These are phyloP conservation scores for Purpureocillium lavendulum DNA, from an alignment of 2,329 filamentous ascomycete genomes.

Conservation along the genomic window DNA sequence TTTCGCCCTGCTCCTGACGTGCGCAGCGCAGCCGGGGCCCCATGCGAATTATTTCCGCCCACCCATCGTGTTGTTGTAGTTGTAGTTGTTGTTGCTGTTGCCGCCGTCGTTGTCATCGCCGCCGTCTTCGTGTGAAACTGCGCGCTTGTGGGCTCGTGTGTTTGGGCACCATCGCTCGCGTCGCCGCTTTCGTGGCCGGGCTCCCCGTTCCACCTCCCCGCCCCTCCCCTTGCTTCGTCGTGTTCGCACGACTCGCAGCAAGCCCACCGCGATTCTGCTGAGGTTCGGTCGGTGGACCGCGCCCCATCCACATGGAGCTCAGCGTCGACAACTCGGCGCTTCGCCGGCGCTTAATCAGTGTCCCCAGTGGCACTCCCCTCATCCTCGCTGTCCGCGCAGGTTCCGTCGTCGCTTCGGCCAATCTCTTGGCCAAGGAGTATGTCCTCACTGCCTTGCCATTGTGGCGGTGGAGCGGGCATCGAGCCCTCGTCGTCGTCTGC, in stretches of 20 bases:
- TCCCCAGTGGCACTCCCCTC: conserved; percentile 9
- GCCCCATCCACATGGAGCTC: neutral
- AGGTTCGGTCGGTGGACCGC: conserved; percentile 2
- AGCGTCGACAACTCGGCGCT: conserved; percentile 15
- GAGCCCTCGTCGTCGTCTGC: conserved; percentile 56
- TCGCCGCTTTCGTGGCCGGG: too few relatives aligned
- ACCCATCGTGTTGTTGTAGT: too few relatives aligned
- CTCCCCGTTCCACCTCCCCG: too few relatives aligned
- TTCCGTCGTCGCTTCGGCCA: conserved; percentile 29
- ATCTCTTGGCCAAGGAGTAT: conserved; percentile 43
- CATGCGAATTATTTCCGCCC: too few relatives aligned
- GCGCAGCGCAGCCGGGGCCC: too few relatives aligned
- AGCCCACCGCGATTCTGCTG: neutral
- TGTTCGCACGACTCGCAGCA: too few relatives aligned
- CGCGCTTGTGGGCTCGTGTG: too few relatives aligned
- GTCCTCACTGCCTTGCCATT: conserved; percentile 62
- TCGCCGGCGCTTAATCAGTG: conserved; percentile 18
- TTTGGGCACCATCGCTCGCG: too few relatives aligned
- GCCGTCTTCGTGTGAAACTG: too few relatives aligned
- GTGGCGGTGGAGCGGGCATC: conserved; percentile 51
- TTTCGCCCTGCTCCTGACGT: neutral
- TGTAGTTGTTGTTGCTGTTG: too few relatives aligned
- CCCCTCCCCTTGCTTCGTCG: too few relatives aligned
- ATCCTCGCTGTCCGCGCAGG: conserved; percentile 14
- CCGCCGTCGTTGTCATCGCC: too few relatives aligned